Percentiles rank a stretch among this genome's conserved stretches.
These are phyloP conservation scores for Andrographis paniculata DNA, from an alignment of 305 asterid species.

Conservation along the genomic window DNA sequence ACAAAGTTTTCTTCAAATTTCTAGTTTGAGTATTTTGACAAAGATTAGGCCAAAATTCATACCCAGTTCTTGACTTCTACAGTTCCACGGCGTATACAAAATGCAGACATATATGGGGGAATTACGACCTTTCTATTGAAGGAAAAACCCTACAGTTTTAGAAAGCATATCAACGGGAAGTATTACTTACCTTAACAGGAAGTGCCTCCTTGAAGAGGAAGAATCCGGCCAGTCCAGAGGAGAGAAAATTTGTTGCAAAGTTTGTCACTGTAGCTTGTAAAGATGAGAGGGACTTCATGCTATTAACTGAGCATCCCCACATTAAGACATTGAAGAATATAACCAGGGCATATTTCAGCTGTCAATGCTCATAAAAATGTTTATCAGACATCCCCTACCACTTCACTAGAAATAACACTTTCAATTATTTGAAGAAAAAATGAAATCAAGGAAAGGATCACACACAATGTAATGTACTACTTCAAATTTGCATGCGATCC, in stretches of 20 bases:
- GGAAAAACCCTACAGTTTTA: background rate
- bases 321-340: constrained; percentile 56
- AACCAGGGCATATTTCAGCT: constrained; percentile 66
- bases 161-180: constrained; percentile 2
- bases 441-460: background rate
- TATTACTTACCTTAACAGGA: constrained; percentile 65
- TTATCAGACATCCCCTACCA: constrained; percentile 8
- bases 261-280: constrained; percentile 91
- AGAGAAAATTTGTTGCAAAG: constrained; percentile 77
- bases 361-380: constrained; percentile 16
- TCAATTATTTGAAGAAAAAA: background rate
- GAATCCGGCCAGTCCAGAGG: constrained; percentile 82
- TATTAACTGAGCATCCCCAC: constrained; percentile 96
- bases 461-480: too few relatives aligned
- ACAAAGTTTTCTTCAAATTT: constrained; percentile 2
- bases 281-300: constrained; percentile 80
- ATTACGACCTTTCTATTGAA: background rate
- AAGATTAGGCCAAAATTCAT: background rate
- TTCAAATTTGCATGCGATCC: too few relatives aligned
- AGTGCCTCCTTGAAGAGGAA: constrained; percentile 64
- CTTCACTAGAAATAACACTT: background rate
- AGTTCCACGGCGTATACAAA: background rate
- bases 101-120: background rate
- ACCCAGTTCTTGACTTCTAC: background rate
- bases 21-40: background rate